These are phyloP conservation scores for Ligustrum vulgare DNA, from an alignment of 257 asterid species.

Conservation along the genomic window DNA sequence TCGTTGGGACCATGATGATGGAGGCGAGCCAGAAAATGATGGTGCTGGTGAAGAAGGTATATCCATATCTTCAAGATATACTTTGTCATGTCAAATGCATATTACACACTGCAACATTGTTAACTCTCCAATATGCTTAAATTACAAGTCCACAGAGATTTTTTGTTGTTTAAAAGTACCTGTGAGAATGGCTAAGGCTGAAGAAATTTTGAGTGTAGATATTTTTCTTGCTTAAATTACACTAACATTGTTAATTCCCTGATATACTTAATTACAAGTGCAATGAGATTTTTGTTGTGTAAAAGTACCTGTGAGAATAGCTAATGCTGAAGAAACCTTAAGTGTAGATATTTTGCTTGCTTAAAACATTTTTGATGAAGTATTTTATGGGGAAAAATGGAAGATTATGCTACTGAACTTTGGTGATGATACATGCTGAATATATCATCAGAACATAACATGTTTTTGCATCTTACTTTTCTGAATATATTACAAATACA, in stretches of 20 bases:
- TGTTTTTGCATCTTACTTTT: neutral
- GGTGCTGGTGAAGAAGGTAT: conserved; percentile 59
- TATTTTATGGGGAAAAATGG: neutral
- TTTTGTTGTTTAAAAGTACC: neutral
- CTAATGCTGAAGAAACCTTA: conserved; percentile 14
- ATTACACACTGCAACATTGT: neutral
- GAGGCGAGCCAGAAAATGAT: conserved; percentile 63
- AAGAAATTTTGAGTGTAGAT: conserved; percentile 14
- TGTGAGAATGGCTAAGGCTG: conserved; percentile 1
- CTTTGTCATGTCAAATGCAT: neutral
- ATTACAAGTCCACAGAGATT: neutral
- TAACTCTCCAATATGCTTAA: neutral
- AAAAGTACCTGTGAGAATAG: neutral
- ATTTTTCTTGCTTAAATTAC: neutral
- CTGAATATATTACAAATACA: neutral
- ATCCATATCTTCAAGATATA: neutral
- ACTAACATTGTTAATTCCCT: neutral
- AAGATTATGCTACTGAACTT: neutral
- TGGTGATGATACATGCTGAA: neutral
- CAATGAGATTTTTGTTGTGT: neutral
- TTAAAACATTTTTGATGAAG: neutral
- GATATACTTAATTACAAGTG: neutral
- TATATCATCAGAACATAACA: neutral
- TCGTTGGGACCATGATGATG: conserved; percentile 94
- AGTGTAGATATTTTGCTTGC: neutral